Evolutionary conservation across 2,329 filamentous ascomycete species (phyloP).

Genomic region (Lasiodiplodia theobromae): DNA sequence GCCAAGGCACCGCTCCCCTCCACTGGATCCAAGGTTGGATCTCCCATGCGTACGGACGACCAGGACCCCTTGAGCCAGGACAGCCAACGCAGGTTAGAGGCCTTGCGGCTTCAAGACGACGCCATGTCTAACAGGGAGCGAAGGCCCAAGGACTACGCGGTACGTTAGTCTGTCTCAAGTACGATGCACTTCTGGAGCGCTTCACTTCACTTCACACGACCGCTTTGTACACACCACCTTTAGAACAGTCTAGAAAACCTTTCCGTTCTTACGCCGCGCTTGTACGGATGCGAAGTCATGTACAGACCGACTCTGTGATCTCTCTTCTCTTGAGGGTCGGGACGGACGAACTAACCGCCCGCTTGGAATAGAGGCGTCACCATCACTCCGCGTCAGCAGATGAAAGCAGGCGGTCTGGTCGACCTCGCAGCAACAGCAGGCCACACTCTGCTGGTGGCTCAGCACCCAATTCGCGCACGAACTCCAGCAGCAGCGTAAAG

Average conservation of each 20-base stretch:
- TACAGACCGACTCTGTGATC: conserved; percentile 28
- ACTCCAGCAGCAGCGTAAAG: conserved; percentile 29
- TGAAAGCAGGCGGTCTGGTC: conserved; percentile 44
- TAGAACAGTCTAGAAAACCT: conserved; percentile 30
- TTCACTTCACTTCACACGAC: conserved; percentile 27
- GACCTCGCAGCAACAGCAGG: conserved; percentile 50
- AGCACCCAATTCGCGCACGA: conserved; percentile 24
- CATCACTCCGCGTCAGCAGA: conserved; percentile 41
- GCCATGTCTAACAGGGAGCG: conserved; percentile 45
- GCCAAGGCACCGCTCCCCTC: conserved; percentile 34
- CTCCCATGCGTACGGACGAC: conserved; percentile 68
- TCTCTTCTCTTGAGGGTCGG: conserved; percentile 20
- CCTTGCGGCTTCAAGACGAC: conserved; percentile 87
- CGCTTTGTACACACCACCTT: conserved; percentile 30
- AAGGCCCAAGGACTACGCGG: conserved; percentile 51
- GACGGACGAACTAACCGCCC: conserved; percentile 29
- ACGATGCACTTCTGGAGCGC: conserved; percentile 41
- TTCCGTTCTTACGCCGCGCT: conserved; percentile 31
- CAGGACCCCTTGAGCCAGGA: conserved; percentile 82
- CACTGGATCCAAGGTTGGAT: conserved; percentile 44
- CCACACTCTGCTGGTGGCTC: conserved; percentile 41
- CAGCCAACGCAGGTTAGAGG: conserved; percentile 86
- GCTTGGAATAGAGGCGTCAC: conserved; percentile 46
- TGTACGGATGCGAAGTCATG: conserved; percentile 27
- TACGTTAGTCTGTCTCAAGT: conserved; percentile 49